Base-by-base conservation (phyloP, 129 eudicot genomes). In the Pittosporum tobira region DNA sequence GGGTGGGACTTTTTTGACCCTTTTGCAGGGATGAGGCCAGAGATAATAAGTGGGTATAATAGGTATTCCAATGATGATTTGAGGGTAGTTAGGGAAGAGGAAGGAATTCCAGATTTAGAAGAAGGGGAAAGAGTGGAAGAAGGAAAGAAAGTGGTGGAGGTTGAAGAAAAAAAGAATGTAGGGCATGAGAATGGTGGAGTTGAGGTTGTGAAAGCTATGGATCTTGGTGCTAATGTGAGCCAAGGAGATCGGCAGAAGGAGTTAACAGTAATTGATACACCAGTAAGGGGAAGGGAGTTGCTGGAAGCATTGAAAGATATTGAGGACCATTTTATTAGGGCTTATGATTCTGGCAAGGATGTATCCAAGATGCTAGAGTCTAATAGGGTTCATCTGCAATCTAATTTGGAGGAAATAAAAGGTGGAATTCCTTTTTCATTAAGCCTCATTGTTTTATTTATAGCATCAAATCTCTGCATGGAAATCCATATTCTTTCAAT, bases 1-100 rank as follows among this genome's bases (percentile, higher is more conserved):
- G 99, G 86, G 64, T 93, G 99, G 99, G 99, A 93, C 69, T 93
- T 87, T 59, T 93, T 93, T 65, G 88, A 93, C 81, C 99, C 99
- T 24, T 93, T 87, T 71, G 62, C 50, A 5, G 72, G 71, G 18
- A 80, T 80, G 53, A 84, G 89, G 59, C 84, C 89, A 20, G 98
- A 86, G 56, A 71, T 83, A 0, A 71, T 79, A 28, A 67, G 72
- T 59, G 86, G 84, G 53, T 91, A 78, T 68, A 69, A 64, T 55
- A 74, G 80, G 43, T 81, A 79, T 61, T 76, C 75, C n/a, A 93
- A 93, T 36, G 99, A 93, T 56, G 91, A 87, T 64, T 66, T 93
- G 72, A 87, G 82, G 80, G 88, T 70, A 34, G 94, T 93, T 46
- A 79, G 96, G 77, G 99, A 93, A 71, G 73, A 84, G 70, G 96